These are phyloP conservation scores for peach (Prunus persica) DNA, from an alignment of 306 rosid species.

Conservation along the genomic window Prunus_persica_NCBIv2 NC_034011.1:25594001-25594500, in stretches of 20 bases:
- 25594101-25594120: constrained; percentile 69
- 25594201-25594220: background rate
- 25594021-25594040: background rate
- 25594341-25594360: background rate
- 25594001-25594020: constrained; percentile 2
- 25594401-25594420: no score
- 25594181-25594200: constrained; percentile 26
- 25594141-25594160: constrained; percentile 64
- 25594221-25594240: background rate
- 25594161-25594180: constrained; percentile 43
- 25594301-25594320: background rate
- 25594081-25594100: constrained; percentile 47
- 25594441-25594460: no score
- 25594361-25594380: background rate
- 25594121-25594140: constrained; percentile 76
- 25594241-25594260: background rate
- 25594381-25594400: background rate
- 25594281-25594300: background rate
- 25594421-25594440: background rate
- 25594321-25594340: background rate
- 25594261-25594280: background rate
- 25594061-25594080: constrained; percentile 51
- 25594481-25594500: no score
- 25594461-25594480: no score
- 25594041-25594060: background rate